phyloP scores from a whole-genome alignment of 495 filamentous ascomycete species.

The Penicillium canescens region DNA sequence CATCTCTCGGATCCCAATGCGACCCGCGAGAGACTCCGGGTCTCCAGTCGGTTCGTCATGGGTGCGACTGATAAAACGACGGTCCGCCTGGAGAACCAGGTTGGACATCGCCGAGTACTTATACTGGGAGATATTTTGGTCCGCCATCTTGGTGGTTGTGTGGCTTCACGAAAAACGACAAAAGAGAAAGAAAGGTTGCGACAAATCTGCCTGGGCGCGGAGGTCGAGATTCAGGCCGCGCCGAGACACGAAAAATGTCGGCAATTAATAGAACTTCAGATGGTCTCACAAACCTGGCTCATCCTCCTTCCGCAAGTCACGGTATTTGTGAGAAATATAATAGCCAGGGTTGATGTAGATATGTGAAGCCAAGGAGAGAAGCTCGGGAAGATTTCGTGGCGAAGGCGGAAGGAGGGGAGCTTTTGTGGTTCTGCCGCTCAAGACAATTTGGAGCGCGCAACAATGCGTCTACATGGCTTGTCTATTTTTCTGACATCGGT shows the following conservation, averaged over 20 bases:
- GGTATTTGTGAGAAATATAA: conserved; percentile 31
- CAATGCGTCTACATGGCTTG: conserved; percentile 25
- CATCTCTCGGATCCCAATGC: conserved; percentile 93
- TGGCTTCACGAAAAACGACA: conserved; percentile 16
- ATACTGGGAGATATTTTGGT: conserved; percentile 96
- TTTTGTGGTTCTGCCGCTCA: conserved; percentile 23
- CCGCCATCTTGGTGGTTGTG: conserved; percentile 64
- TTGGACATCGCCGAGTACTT: conserved; percentile 99
- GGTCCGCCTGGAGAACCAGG: conserved; percentile 99
- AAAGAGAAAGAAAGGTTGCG: conserved; percentile 27
- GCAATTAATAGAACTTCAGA: conserved; percentile 23
- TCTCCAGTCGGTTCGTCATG: conserved; percentile 96
- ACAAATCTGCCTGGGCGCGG: conserved; percentile 36
- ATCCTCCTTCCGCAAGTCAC: conserved; percentile 40
- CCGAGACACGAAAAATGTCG: conserved; percentile 15
- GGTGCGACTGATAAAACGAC: conserved; percentile 87
- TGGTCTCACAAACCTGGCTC: conserved; percentile 44
- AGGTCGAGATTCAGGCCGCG: conserved; percentile 31
- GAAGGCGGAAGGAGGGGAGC: conserved; percentile 39
- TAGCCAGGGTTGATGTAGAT: conserved; percentile 29
- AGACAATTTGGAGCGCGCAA: conserved; percentile 9
- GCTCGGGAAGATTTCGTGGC: conserved; percentile 46
- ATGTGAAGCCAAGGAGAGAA: conserved; percentile 16
- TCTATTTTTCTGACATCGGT: conserved; percentile 10
- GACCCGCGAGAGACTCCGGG: conserved; percentile 93